Base-by-base conservation (phyloP, 2,329 filamentous ascomycete genomes). In the Claviceps africana region DNA sequence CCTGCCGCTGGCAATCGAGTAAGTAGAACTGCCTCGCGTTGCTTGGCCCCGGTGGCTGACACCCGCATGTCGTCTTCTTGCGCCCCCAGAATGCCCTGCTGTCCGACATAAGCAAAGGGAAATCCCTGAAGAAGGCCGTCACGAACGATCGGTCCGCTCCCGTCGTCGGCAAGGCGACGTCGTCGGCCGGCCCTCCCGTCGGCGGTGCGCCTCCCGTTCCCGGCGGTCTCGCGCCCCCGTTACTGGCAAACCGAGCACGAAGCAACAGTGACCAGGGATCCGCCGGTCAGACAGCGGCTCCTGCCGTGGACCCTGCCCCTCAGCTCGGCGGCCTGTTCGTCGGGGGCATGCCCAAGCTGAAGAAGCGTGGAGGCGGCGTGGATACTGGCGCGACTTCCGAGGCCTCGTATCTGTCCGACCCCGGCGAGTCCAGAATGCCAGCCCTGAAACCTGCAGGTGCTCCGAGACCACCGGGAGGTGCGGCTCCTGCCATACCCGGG, bases 131-230 rank as follows among this genome's bases (percentile, higher is more conserved):
- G 70, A 96, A 95, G 68, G 76, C 88, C 33, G 83, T 88, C 52
- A 87, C 90, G 59, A 96, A 97, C 69, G 91, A 97, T 67, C 83
- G 91, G 67, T 96, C 90, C 22, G 88, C 88, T 8, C 91, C 91
- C 0, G 61, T 78, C 49, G 67, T 96, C 53, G 57, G 6, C 53
- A 65, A 61, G 17, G 52, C 56, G 8, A 57, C 64, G 15, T 62
- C 62, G 13, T 62, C 66, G 33, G 76, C 78, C 13, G 77, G 75
- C 33, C 81, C 77, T 51, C 77, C 83, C 13, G 70, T 86, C 53
- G 84, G 81, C 58, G 84, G 86, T 56, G 90, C 89, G 48, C 90
- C 90, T 40, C 85, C 90, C 22, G 75, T 95, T 9, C 78, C 83
- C 1, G 76, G 75, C 28, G 80, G 82, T 17, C 74, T 88, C 39